Conservation (phyloP, 495 filamentous ascomycete genomes). For the Aspergillus sclerotioniger region DNA sequence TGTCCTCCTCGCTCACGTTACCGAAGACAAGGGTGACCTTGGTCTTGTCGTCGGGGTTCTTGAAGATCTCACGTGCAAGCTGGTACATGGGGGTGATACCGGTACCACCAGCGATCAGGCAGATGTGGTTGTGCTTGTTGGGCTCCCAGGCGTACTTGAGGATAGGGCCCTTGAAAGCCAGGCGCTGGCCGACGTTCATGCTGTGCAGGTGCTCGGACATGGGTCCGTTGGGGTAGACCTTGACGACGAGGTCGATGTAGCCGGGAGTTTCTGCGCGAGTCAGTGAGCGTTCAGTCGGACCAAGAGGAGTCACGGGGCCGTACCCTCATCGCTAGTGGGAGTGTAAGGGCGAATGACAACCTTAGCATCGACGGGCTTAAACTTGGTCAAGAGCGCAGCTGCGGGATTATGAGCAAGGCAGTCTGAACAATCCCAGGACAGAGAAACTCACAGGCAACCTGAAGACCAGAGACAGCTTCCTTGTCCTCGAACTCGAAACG, state of each 20-base stretch:
- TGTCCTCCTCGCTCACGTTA: slow-evolving; percentile 82
- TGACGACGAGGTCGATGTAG: slow-evolving; percentile 85
- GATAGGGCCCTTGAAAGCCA: slow-evolving; percentile 91
- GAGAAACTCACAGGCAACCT: slow-evolving; percentile 62
- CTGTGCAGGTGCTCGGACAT: slow-evolving; percentile 88
- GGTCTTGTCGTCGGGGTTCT: slow-evolving; percentile 92
- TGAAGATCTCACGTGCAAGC: slow-evolving; percentile 81
- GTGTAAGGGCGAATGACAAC: slow-evolving; percentile 88
- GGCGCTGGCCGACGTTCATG: slow-evolving; percentile 72
- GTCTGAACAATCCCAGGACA: not conserved
- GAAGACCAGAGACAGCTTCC: slow-evolving; percentile 77
- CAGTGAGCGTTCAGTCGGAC: not conserved
- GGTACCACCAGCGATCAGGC: slow-evolving; percentile 90
- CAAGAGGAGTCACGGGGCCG: slow-evolving; percentile 14
- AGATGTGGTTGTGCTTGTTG: slow-evolving; percentile 95
- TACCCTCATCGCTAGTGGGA: slow-evolving; percentile 82
- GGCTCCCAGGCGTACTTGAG: slow-evolving; percentile 88
- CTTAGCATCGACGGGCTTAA: slow-evolving; percentile 74
- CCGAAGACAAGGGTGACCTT: slow-evolving; percentile 94
- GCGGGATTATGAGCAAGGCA: slow-evolving; percentile 11
- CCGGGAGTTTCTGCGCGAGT: slow-evolving; percentile 59
- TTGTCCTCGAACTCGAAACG: slow-evolving; percentile 81
- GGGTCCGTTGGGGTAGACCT: slow-evolving; percentile 82
- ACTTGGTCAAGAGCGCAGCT: slow-evolving; percentile 85
- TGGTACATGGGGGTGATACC: slow-evolving; percentile 96